Conservation (phyloP, 352 stramenopile species). For the Pythium rishiriense region DNA sequence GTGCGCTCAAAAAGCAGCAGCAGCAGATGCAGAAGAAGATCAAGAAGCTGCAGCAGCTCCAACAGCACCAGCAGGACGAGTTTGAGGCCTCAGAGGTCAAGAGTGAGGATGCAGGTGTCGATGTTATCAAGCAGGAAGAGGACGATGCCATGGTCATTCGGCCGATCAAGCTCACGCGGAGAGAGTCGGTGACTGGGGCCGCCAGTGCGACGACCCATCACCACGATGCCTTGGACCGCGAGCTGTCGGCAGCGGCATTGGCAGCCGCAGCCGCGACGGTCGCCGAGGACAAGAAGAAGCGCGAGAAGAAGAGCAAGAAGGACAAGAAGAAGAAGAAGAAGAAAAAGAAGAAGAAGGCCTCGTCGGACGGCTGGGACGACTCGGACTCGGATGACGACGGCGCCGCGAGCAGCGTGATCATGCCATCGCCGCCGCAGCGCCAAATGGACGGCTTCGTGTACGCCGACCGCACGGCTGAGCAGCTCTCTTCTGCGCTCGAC, state of each 20-base stretch:
- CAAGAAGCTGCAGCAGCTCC: conserved; percentile 34
- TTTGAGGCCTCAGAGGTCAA: background rate
- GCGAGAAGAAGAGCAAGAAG: conserved; percentile 45
- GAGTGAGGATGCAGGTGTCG: background rate
- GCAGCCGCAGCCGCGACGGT: background rate
- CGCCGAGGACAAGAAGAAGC: conserved; percentile 28
- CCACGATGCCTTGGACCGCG: too few relatives aligned
- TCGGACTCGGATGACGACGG: conserved; percentile 62
- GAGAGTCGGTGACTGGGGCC: conserved; percentile 4
- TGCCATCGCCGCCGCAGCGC: conserved; percentile 30
- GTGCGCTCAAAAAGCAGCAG: conserved; percentile 65
- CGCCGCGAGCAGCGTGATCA: conserved; percentile 29
- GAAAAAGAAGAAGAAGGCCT: conserved; percentile 55
- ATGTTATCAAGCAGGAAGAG: conserved; percentile 1
- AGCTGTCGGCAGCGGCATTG: background rate
- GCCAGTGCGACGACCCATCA: background rate
- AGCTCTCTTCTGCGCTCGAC: background rate
- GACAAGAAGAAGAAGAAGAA: conserved; percentile 59
- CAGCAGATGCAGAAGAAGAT: conserved; percentile 47
- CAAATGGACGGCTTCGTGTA: conserved; percentile 36
- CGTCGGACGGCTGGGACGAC: conserved; percentile 36
- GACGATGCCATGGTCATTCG: background rate
- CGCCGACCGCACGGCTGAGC: conserved; percentile 17
- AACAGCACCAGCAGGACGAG: conserved; percentile 21
- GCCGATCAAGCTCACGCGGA: conserved; percentile 5